These are phyloP conservation scores for Penium margaritaceum DNA, from an alignment of 139 green algal genomes.

Conservation along the genomic window DNA sequence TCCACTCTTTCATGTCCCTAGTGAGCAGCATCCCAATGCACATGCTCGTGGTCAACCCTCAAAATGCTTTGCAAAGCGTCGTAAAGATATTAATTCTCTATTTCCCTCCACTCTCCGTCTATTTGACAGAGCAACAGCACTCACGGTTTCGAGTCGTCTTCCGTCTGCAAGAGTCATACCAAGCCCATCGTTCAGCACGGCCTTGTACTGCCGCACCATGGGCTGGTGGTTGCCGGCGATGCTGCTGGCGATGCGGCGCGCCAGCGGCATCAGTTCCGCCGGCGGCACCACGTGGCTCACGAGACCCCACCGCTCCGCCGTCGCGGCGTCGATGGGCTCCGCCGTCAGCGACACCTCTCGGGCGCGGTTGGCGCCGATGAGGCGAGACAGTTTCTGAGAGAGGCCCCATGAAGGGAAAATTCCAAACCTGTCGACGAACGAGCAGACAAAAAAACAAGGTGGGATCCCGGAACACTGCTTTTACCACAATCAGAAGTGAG, in stretches of 20 bases:
- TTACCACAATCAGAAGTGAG: too few species aligned
- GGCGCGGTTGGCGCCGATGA: slow-evolving; percentile 45
- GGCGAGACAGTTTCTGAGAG: slow-evolving; percentile 50
- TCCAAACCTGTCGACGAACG: slow-evolving; percentile 22
- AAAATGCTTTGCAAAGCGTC: too few species aligned
- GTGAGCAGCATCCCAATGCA: too few species aligned
- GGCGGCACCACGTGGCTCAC: slow-evolving; percentile 30
- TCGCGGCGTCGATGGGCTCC: slow-evolving; percentile 25
- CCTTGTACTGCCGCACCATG: slow-evolving; percentile 43
- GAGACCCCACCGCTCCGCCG: slow-evolving; percentile 39
- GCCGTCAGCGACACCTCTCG: slow-evolving; percentile 39
- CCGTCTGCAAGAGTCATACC: slow-evolving; percentile 23
- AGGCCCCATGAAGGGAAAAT: slow-evolving; percentile 45
- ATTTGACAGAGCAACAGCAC: too few species aligned
- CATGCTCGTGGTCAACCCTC: too few species aligned
- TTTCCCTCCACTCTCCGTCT: too few species aligned
- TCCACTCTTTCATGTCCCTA: too few species aligned
- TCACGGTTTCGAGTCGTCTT: slow-evolving; percentile 29
- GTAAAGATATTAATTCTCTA: too few species aligned
- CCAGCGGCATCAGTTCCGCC: slow-evolving; percentile 27
- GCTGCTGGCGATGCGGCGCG: slow-evolving; percentile 6
- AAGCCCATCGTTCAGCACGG: slow-evolving; percentile 45
- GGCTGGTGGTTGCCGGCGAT: slow-evolving; percentile 14
- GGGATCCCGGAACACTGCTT: too few species aligned
- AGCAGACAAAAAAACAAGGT: too few species aligned